Evolutionary conservation across 805 yeast species (phyloP), one percentile per base, ranked within the genome.

Genomic region (Lipomyces spencermartinsiae): DNA sequence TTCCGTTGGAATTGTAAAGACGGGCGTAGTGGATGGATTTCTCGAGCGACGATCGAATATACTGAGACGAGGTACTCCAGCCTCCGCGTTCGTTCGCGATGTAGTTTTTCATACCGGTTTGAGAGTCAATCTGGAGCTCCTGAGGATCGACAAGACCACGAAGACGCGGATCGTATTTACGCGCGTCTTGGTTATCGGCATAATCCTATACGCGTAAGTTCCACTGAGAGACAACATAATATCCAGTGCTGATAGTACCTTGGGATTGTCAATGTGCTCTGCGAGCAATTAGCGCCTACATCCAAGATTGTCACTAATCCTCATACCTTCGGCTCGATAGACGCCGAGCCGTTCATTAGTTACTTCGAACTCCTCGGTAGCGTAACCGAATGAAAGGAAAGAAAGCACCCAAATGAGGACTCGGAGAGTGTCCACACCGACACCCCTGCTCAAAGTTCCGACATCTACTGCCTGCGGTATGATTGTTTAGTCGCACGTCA

Each of bases 101-200:
- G 54, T 73, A 73, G 58, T 73, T 73, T 57, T 73, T 73, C 75
- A 73, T 73, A 3, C 76, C 75, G 25, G 75, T 70, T 22, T 60
- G 61, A 14, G 69, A 63, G 31, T 73, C 75, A 51, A 73, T 61
- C 51, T 70, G 73, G 29, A 73, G 74, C 57, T 71, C 74, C 4
- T 43, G n/a, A 16, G 69, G 68, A 33, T 68, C 49, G 31, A 71
- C 74, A 34, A 74, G 74, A 3, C 74, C 74, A 33, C 74, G 53
- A 5, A 71, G 69, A 22, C 74, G 66, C 10, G 22, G 34, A 22
- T 71, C 74, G 37, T 71, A 65, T n/a, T 57, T 25, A 4, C 72
- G 66, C 35, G 74, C 74, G 29, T 71, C 69, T 33, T 71, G 58
- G 19, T 71, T 71, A 25, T 71, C 73, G 33, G 74, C 74, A 43